Base-by-base conservation (phyloP, 2,329 filamentous ascomycete species). In the Fusarium secorum region DNA sequence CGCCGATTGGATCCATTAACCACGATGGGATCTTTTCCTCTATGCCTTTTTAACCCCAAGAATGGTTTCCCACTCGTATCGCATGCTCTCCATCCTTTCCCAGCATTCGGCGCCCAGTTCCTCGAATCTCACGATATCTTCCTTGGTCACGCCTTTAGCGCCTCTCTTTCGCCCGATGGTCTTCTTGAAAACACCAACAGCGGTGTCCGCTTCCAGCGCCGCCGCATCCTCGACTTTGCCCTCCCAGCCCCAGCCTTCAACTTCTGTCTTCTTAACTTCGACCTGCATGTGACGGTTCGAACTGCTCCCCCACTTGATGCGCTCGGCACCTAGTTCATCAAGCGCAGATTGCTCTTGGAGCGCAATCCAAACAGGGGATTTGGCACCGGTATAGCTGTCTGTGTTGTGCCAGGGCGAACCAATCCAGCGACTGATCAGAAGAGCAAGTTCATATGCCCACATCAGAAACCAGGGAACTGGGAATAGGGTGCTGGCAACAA, bases 391-490 rank as follows among this genome's bases (percentile, higher is more conserved):
- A 82, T 97, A 97, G 1, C 90, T 86, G n/a, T 86, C 87, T 52
- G 93, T 85, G 1, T 88, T 86, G 79, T 98, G 95, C 96, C 96
- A 99, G 15, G 93, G 93, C 5, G 93, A 97, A 52, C 96, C 96
- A 30, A 94, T 78, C 83, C 88, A 90, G 70, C 95, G 92, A 18
- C 89, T 89, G 20, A 97, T 45, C 78, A 90, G 90, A 78, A 97
- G 90, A 7, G 87, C 83, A 24, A 88, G 77, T 54, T 88, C 81
- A 87, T 96, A 96, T 66, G 87, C 84, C 79, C 89, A 90, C 70
- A 89, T 87, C 66, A 97, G 85, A 71, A 94, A 84, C 71, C 87
- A 85, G 54, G 89, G 87, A 11, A 98, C 86, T 2, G 93, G 90
- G 70, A 98, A 88, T 70, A 99, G 92, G 3, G 90, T 88, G 4